Evolutionary conservation across 345 rosid genomes (phyloP).

Genomic region (Nephelium lappaceum): DNA sequence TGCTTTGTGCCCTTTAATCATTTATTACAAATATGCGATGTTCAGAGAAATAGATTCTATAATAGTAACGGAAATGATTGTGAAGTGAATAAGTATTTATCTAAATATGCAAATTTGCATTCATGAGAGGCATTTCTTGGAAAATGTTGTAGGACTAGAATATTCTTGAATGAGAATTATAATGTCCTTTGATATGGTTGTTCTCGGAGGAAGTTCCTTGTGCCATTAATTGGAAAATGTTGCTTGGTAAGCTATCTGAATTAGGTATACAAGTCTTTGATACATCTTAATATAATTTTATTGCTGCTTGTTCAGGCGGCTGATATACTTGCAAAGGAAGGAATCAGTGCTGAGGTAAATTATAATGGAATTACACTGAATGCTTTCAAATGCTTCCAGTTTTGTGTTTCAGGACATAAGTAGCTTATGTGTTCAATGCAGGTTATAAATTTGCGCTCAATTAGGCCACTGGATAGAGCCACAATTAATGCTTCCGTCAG

Average conservation of each 20-base stretch:
- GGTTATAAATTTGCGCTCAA: conserved; percentile 89
- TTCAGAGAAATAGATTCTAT: neutral
- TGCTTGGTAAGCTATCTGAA: neutral
- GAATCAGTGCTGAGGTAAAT: conserved; percentile 84
- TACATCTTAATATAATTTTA: neutral
- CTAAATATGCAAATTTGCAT: neutral
- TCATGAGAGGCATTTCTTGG: too few species aligned
- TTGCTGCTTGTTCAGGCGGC: conserved; percentile 62
- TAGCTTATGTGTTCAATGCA: conserved; percentile 24
- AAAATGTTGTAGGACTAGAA: too few species aligned
- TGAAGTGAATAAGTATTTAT: neutral
- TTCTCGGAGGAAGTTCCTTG: neutral
- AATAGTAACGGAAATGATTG: neutral
- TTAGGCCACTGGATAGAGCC: conserved; percentile 84
- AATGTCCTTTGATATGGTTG: neutral
- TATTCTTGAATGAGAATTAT: neutral
- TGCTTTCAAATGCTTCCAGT: neutral
- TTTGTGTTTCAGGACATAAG: neutral
- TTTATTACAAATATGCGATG: neutral
- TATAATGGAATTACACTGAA: neutral
- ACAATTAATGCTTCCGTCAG: conserved; percentile 86
- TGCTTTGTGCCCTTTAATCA: neutral
- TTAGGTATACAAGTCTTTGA: neutral
- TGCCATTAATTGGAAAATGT: neutral
- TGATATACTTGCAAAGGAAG: conserved; percentile 83